Percentiles rank a stretch among this genome's conserved stretches.
phyloP scores from a whole-genome alignment of 2,329 filamentous ascomycete genomes.

The Aureobasidium namibiae region DNA sequence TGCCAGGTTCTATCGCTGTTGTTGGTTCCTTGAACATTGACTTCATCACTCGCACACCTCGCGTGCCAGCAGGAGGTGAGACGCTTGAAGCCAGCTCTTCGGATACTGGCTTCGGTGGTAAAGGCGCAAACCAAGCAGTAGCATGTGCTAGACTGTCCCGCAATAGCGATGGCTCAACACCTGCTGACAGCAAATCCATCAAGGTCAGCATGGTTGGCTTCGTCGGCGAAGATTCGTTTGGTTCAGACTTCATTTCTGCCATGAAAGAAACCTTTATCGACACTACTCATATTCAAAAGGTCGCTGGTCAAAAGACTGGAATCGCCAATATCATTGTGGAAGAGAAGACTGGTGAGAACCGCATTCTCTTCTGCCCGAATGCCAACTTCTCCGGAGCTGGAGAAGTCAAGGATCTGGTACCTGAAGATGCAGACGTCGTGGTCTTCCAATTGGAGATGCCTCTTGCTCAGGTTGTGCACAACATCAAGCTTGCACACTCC shows the following conservation, averaged over 20 bases:
- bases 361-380: constrained; percentile 40
- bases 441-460: constrained; percentile 43
- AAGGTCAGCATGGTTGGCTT: constrained; percentile 43
- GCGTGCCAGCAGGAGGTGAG: constrained; percentile 76
- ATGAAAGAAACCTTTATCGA: constrained; percentile 38
- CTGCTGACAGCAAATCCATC: constrained; percentile 24
- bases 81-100: constrained; percentile 76
- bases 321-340: constrained; percentile 43
- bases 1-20: constrained; percentile 54
- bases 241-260: constrained; percentile 30
- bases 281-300: constrained; percentile 29
- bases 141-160: constrained; percentile 67
- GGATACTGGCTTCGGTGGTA: constrained; percentile 75
- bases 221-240: constrained; percentile 40
- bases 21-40: constrained; percentile 94
- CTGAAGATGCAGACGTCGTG: constrained; percentile 33
- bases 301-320: constrained; percentile 38
- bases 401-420: constrained; percentile 29
- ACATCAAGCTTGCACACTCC: constrained; percentile 22
- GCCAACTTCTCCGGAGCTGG: constrained; percentile 34
- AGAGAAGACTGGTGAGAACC: constrained; percentile 38
- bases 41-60: constrained; percentile 78
- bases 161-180: constrained; percentile 14
- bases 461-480: constrained; percentile 31
- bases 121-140: constrained; percentile 92